Conservation (phyloP, 1,139 yeast genomes). For the Hyphopichia pseudoburtonii region DNA sequence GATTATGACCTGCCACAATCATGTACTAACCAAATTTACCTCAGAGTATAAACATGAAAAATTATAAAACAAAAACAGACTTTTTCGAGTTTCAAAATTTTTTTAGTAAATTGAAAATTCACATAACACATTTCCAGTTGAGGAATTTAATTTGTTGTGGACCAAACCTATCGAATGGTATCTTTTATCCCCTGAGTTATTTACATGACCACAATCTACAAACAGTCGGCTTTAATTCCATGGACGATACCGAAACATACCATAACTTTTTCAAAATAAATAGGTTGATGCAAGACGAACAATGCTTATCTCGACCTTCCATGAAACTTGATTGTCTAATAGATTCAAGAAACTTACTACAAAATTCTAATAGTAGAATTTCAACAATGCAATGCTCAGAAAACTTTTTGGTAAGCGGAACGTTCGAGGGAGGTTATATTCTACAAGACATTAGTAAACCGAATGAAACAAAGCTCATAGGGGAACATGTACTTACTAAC, state of each 20-base stretch:
- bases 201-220: slow-evolving; percentile 33
- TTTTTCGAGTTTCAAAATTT: slow-evolving; percentile 42
- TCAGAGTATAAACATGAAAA: slow-evolving; percentile 25
- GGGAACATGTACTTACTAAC: slow-evolving; percentile 42
- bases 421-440: slow-evolving; percentile 54
- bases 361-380: slow-evolving; percentile 39
- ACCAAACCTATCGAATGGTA: slow-evolving; percentile 32
- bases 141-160: slow-evolving; percentile 52
- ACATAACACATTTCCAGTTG: slow-evolving; percentile 57
- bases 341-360: slow-evolving; percentile 35
- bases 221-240: slow-evolving; percentile 16
- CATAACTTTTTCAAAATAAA: slow-evolving; percentile 39
- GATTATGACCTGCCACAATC: slow-evolving; percentile 13
- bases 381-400: slow-evolving; percentile 50
- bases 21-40: not conserved
- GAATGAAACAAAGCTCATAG: slow-evolving; percentile 21
- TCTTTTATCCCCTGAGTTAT: slow-evolving; percentile 43
- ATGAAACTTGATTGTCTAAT: slow-evolving; percentile 37
- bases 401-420: slow-evolving; percentile 50
- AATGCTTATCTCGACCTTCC: slow-evolving; percentile 14
- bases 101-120: slow-evolving; percentile 46
- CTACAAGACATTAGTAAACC: slow-evolving; percentile 32
- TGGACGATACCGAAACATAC: slow-evolving; percentile 20
- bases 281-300: slow-evolving; percentile 28
- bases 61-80: slow-evolving; percentile 25